Evolutionary conservation across 2,329 filamentous ascomycete genomes (phyloP), one percentile per base, ranked within the genome.

Genomic region (Paramyrothecium sp.): DNA sequence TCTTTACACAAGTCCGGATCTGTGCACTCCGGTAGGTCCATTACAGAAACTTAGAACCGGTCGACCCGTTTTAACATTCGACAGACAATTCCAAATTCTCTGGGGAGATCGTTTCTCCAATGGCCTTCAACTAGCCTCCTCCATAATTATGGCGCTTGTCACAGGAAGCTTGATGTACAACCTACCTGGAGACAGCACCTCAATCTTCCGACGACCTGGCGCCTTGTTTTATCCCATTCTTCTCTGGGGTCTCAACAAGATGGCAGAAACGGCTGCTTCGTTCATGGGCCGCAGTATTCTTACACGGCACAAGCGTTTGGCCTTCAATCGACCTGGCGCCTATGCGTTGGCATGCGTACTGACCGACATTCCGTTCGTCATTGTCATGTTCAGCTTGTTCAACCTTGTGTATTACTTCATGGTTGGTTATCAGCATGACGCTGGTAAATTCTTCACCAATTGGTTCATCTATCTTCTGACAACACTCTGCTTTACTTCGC

Each of bases 151-250:
- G 75, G 83, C 87, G 34, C 74, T 91, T 52, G 83, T 91, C 61
- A 81, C 89, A 54, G 85, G 62, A 78, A 84, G 69, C 54, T 80
- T 91, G 57, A 91, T 90, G 70, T 91, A 83, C 75, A 84, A 89
- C 66, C 72, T 89, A 20, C 68, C 76, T 7, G 60, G 73, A 1
- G 78, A 78, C 22, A 87, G 84, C 5, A 67, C 70, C 7, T 86
- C 82, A 58, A 88, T 90, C 71, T 89, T 83, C 70, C 63, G 66
- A 26, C 69, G 73, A 0, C 63, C 66, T 1, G 67, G 67, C 4
- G 63, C 69, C 1, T 57, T 74, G 1, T 74, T 73, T 62, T 73
- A 70, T 38, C 62, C 71, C 0, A 62, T 76, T 12, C 58, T 82
- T 3, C 75, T 79, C 56, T 71, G 72, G 56, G 63, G 70, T 12